A percentile compares a stretch with the other conserved stretches of the same genome.
These are phyloP conservation scores for Vitrella brassicaformis DNA, from an alignment of 73 alveolate species.

Conservation along the genomic window DNA sequence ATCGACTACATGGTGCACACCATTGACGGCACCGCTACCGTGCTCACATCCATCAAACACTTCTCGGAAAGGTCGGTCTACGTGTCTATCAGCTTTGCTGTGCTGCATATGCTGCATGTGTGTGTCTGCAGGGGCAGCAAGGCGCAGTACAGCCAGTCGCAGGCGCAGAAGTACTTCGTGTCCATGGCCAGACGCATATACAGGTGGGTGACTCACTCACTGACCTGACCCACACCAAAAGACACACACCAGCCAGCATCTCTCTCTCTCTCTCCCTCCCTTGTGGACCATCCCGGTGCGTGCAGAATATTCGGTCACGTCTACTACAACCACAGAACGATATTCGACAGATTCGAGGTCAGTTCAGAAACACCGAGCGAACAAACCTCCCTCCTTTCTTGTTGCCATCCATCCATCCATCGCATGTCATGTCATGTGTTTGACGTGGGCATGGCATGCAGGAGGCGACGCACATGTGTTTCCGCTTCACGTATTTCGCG, in stretches of 20 bases:
- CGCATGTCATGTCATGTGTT: too few species aligned
- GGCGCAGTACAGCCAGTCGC: conserved; percentile 49
- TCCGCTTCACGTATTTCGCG: conserved; percentile 72
- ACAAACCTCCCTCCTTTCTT: too few species aligned
- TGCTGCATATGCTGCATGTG: too few species aligned
- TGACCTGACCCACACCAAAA: not conserved
- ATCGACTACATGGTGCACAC: conserved; percentile 86
- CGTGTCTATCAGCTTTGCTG: too few species aligned
- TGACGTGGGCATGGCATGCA: too few species aligned
- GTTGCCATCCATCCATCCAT: too few species aligned
- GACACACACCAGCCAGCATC: not conserved
- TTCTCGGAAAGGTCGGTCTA: conserved; percentile 54
- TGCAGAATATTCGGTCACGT: conserved; percentile 21
- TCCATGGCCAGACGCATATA: conserved; percentile 73
- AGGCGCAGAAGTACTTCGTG: conserved; percentile 49
- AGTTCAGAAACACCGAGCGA: too few species aligned
- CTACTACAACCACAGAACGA: conserved; percentile 70
- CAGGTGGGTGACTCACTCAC: conserved; percentile 53
- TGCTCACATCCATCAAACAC: conserved; percentile 57
- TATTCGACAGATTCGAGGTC: conserved; percentile 66
- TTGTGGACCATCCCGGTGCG: not conserved
- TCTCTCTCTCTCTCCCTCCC: not conserved
- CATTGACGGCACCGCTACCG: conserved; percentile 69
- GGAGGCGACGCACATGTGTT: conserved; percentile 75
- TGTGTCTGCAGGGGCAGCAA: too few species aligned